Conservation (phyloP, 495 filamentous ascomycete species). For the Cercophora scortea region DNA sequence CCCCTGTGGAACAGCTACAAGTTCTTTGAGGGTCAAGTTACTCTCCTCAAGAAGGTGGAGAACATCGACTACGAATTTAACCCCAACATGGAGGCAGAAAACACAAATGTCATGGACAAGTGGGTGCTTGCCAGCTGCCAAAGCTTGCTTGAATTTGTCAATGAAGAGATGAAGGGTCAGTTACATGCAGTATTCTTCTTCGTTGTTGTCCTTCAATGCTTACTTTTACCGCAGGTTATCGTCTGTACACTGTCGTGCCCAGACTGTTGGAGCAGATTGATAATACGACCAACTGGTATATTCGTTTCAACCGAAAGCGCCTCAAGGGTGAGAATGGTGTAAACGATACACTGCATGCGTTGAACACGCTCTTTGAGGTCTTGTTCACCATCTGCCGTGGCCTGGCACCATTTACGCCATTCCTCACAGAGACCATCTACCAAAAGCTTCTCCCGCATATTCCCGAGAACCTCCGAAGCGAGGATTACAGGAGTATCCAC, state of each 20-base stretch:
- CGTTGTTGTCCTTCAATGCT: conserved; percentile 1
- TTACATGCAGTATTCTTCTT: neutral
- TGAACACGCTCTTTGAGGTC: conserved; percentile 96
- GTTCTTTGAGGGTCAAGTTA: conserved; percentile 96
- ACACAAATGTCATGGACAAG: conserved; percentile 91
- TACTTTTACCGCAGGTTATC: conserved; percentile 46
- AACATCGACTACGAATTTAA: conserved; percentile 73
- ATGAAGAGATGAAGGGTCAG: conserved; percentile 84
- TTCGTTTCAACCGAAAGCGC: conserved; percentile 94
- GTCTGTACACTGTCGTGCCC: conserved; percentile 91
- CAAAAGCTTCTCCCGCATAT: conserved; percentile 61
- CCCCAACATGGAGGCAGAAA: conserved; percentile 61
- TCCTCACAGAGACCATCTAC: conserved; percentile 93
- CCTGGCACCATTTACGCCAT: conserved; percentile 91
- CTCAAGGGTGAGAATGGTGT: conserved; percentile 89
- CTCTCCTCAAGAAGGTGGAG: conserved; percentile 82
- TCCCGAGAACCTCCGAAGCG: conserved; percentile 51
- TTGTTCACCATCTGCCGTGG: conserved; percentile 81
- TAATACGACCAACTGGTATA: conserved; percentile 98
- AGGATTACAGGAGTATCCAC: conserved; percentile 80
- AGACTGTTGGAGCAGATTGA: conserved; percentile 82
- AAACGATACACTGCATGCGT: conserved; percentile 73
- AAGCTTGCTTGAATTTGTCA: conserved; percentile 84
- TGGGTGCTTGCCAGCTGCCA: conserved; percentile 96
- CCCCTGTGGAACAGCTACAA: conserved; percentile 97